Evolutionary conservation across 2,329 filamentous ascomycete species (phyloP), one percentile per base, ranked within the genome.

Genomic region (Sphaerostilbella broomeana): DNA sequence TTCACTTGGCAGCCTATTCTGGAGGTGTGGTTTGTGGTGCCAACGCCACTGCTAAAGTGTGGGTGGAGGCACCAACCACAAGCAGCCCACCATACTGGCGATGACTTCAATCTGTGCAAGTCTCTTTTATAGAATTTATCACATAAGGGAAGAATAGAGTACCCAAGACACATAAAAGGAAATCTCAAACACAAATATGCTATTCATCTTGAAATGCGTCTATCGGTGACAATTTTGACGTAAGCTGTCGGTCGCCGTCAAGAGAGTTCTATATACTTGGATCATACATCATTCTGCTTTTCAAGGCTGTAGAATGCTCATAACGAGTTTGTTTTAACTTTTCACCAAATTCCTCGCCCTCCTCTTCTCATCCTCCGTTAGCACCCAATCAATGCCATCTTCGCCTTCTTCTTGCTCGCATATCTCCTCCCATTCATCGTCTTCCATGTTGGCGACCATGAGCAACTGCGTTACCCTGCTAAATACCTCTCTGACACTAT

Each of bases 361-460:
- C 48, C 69, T 72, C 57, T 84, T 78, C 65, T 94, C 88, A 42
- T 89, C 86, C 28, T 73, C 72, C 43, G 72, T 81, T 47, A 89
- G 52, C 31, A 81, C 73, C 84, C 84, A 88, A 35, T 73, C 70
- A 55, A 92, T 78, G 9, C 76, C 83, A 35, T 76, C 80, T 10
- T 79, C 75, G 24, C 66, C 70, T 21, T 69, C 62, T 21, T 69
- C 62, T 17, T 58, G 43, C 27, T 71, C 63, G 6, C 61, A 55
- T 26, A 89, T 62, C 60, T 92, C 87, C 33, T 90, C 85, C 85
- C 88, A 95, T 62, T 95, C 90, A 42, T 95, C 89, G 22, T 92
- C 86, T 58, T 95, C 89, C 87, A 95, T 94, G 51, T 89, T 90
- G 57, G 90, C 80, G 12, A 95, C 78, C 69, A 94, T 78, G 42